A percentile compares a stretch with the other conserved stretches of the same genome.
These are phyloP conservation scores for Colletotrichum siamense DNA, from an alignment of 2,329 filamentous ascomycete species.

Conservation along the genomic window DNA sequence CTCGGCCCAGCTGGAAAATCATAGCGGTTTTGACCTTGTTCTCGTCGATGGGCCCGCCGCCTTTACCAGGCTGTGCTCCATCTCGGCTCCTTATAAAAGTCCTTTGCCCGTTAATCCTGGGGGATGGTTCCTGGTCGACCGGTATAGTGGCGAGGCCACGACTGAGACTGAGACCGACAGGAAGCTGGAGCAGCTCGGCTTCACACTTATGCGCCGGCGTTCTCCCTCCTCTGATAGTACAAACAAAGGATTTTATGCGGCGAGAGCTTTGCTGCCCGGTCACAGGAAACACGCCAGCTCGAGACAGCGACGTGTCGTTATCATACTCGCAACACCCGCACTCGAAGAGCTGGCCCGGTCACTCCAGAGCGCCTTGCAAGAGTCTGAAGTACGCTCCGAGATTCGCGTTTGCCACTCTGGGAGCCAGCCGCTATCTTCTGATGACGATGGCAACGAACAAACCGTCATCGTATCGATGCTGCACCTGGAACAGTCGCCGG, in stretches of 20 bases:
- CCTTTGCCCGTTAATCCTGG: background rate
- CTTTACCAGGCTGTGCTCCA: background rate
- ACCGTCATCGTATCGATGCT: background rate
- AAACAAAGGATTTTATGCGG: background rate
- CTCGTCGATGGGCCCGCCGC: background rate
- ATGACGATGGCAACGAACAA: background rate
- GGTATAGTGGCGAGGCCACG: background rate
- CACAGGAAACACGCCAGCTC: background rate
- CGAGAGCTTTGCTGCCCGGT: background rate
- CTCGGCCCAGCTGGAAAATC: background rate
- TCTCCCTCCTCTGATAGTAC: background rate
- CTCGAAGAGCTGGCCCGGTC: background rate
- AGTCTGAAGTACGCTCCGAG: background rate
- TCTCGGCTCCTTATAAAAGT: background rate
- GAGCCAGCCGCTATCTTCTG: background rate
- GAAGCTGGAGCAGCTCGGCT: background rate
- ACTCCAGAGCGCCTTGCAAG: background rate
- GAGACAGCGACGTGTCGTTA: background rate
- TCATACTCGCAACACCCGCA: background rate
- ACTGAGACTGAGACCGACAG: background rate
- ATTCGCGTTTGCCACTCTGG: background rate
- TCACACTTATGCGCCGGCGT: background rate
- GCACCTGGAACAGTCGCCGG: background rate
- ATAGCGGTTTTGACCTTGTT: background rate
- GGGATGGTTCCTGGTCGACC: background rate